Evolutionary conservation across 345 rosid species (phyloP).

Genomic region (Acer negundo): DNA sequence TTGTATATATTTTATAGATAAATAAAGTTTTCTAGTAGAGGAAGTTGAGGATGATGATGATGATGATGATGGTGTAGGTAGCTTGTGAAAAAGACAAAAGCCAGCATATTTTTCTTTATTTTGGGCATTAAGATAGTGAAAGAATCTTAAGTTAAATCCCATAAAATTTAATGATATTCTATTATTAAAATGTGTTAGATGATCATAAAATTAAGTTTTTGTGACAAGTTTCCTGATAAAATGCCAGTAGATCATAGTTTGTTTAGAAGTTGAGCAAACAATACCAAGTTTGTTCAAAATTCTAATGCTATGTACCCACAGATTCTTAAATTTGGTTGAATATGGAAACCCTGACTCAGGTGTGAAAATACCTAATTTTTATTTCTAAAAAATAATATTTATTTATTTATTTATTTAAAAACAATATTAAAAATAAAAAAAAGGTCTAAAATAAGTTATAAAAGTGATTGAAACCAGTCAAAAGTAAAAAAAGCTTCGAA

Average conservation of each 20-base stretch:
- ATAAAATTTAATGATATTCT: background rate
- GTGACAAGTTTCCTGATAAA: background rate
- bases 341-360: background rate
- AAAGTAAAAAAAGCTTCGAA: too few relatives aligned
- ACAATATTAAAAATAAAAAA: too few relatives aligned
- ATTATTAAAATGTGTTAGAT: too few relatives aligned
- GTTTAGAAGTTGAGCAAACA: background rate
- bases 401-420: too few relatives aligned
- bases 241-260: background rate
- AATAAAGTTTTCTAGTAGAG: background rate
- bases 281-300: background rate
- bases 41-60: slow-evolving; percentile 20
- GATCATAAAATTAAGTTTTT: too few relatives aligned
- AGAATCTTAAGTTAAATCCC: slow-evolving; percentile 9
- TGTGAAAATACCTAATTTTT: background rate
- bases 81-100: slow-evolving; percentile 21
- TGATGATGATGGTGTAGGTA: slow-evolving; percentile 25
- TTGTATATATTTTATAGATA: background rate
- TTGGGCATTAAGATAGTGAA: slow-evolving; percentile 4
- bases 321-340: background rate
- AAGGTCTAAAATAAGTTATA: too few relatives aligned
- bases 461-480: too few relatives aligned
- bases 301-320: background rate
- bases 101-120: slow-evolving; percentile 12
- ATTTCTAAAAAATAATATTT: too few relatives aligned